phyloP scores from a whole-genome alignment of 2,329 filamentous ascomycete species.

The Eutypa lata region DNA sequence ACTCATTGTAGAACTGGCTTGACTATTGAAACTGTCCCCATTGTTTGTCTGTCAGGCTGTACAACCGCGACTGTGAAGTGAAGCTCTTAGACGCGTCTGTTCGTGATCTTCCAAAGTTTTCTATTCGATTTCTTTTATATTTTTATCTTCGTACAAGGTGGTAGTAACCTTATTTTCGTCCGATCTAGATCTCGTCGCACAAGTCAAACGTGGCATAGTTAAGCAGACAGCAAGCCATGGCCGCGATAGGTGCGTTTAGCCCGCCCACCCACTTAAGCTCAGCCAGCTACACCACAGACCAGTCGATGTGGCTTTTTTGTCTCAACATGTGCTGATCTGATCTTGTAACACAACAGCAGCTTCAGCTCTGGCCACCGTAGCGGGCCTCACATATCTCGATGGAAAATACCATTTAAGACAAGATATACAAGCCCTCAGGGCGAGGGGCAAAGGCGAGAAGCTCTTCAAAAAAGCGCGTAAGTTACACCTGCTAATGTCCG shows the following conservation, averaged over 20 bases:
- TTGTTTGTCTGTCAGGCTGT: too few species aligned
- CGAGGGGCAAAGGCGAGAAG: slow-evolving; percentile 38
- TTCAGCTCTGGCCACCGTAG: slow-evolving; percentile 31
- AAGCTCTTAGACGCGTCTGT: neutral
- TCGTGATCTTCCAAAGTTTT: neutral
- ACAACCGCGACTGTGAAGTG: too few species aligned
- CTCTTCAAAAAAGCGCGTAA: slow-evolving; percentile 47
- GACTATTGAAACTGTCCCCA: too few species aligned
- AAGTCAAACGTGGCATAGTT: neutral
- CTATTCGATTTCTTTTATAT: too few species aligned
- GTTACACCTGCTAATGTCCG: slow-evolving; percentile 10
- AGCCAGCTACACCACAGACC: neutral
- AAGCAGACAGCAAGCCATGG: neutral
- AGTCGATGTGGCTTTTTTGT: too few species aligned
- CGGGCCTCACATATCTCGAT: slow-evolving; percentile 57
- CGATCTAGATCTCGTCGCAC: neutral
- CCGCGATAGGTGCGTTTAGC: neutral
- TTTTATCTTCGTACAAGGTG: too few species aligned
- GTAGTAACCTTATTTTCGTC: too few species aligned
- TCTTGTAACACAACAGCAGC: slow-evolving; percentile 17
- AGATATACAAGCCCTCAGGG: slow-evolving; percentile 51
- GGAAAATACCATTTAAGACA: slow-evolving; percentile 66
- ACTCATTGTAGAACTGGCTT: too few species aligned
- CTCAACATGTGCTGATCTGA: neutral
- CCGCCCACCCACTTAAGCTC: neutral